Percentiles rank a stretch among this genome's conserved stretches.
phyloP scores from a whole-genome alignment of 495 filamentous ascomycete genomes.

The Trichocladium uniseriatum region DNA sequence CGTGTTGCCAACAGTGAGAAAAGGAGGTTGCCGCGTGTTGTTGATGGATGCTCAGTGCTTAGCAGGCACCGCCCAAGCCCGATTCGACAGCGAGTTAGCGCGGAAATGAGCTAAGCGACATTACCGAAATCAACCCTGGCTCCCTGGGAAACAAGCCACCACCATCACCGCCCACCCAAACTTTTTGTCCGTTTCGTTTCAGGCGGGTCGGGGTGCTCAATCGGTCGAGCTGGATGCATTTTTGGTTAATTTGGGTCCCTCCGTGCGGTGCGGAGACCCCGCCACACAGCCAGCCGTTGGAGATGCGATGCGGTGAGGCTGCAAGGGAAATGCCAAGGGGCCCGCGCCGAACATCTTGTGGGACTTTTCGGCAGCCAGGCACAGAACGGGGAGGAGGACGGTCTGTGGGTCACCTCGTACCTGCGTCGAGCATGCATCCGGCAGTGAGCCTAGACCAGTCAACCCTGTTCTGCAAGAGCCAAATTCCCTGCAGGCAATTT shows the following conservation, averaged over 20 bases:
- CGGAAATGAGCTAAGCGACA: constrained; percentile 35
- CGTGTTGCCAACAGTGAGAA: not conserved
- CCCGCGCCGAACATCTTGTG: too few relatives aligned
- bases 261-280: too few relatives aligned
- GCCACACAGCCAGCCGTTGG: too few relatives aligned
- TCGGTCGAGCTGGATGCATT: not conserved
- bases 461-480: not conserved
- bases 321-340: too few relatives aligned
- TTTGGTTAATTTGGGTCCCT: too few relatives aligned
- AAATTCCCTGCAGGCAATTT: constrained; percentile 1
- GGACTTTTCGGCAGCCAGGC: too few relatives aligned
- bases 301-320: too few relatives aligned
- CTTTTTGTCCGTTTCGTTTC: not conserved
- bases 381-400: too few relatives aligned
- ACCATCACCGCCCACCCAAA: not conserved
- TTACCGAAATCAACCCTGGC: constrained; percentile 16
- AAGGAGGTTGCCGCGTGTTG: constrained; percentile 12
- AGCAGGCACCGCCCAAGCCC: constrained; percentile 1
- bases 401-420: constrained; percentile 3
- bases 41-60: too few relatives aligned
- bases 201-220: not conserved
- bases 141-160: constrained; percentile 5
- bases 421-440: constrained; percentile 5
- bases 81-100: constrained; percentile 12
- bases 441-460: not conserved